Evolutionary conservation across 2,329 filamentous ascomycete species (phyloP), one percentile per base, ranked within the genome.

Genomic region (Stagonosporopsis cucurbitacearum): DNA sequence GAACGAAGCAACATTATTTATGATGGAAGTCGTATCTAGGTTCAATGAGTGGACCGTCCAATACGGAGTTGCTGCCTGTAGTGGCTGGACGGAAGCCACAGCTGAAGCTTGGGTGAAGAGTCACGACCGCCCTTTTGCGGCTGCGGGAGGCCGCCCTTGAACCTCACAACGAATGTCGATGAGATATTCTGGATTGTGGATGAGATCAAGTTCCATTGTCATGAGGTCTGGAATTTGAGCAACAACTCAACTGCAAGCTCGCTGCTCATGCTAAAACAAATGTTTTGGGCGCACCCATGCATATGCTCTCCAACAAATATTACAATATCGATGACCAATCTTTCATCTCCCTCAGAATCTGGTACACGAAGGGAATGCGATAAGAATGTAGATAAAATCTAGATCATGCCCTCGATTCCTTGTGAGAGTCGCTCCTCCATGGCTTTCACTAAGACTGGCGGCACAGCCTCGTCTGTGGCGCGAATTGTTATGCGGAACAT

Each of bases 401-500:
- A 74, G 20, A 60, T 52, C 51, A 73, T 48, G 19, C 73, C 73
- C 48, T 75, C 73, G 19, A 75, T 68, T 30, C 84, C 84, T 65
- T 83, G 80, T 7, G 88, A 82, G 43, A 98, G 81, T 59, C 89
- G 85, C 61, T 94, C 90, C 71, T 96, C 90, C 92, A 99, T 96
- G 54, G 90, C 79, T 75, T 91, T 93, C 69, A 95, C 80, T 53
- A 99, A 75, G 19, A 94, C 83, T 1, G 86, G 83, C 7, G 95
- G 92, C 0, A 99, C 91, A 28, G 82, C 85, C 71, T 98, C 95
- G 69, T 98, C 94, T 1, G 95, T 99, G 6, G 94, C 95, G 60
- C 95, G 86, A 66, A 99, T 89, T 0, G 95, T 99, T 58, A 98
- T 82, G 49, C 95, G 93, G 69, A 96, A 90, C 92, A 97, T 97